Conservation (phyloP, 352 stramenopile genomes). For the Aphanomyces euteiches region DNA sequence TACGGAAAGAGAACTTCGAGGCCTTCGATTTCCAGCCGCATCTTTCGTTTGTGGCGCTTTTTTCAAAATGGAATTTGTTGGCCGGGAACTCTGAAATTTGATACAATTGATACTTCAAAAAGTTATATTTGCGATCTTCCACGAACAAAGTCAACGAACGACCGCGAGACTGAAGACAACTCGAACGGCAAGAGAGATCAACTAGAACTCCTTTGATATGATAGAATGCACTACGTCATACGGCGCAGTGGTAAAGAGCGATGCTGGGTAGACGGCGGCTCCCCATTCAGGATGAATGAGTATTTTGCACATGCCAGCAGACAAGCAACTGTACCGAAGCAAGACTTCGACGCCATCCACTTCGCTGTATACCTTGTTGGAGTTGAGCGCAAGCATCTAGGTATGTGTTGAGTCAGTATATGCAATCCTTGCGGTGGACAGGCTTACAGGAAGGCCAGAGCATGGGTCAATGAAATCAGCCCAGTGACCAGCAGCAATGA, state of each 20-base stretch:
- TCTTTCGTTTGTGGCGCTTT: constrained; percentile 34
- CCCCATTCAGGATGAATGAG: constrained; percentile 94
- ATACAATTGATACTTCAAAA: background rate
- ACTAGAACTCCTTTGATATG: constrained; percentile 35
- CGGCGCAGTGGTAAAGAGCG: constrained; percentile 93
- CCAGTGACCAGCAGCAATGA: constrained; percentile 85
- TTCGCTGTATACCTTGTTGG: constrained; percentile 95
- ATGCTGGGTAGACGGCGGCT: constrained; percentile 93
- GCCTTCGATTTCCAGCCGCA: constrained; percentile 94
- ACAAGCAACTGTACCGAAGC: constrained; percentile 76
- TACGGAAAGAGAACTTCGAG: constrained; percentile 99
- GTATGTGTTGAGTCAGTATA: background rate
- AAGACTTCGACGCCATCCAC: constrained; percentile 92
- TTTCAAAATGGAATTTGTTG: background rate
- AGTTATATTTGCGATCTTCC: background rate
- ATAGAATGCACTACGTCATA: constrained; percentile 67
- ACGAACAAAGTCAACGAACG: background rate
- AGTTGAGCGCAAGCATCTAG: constrained; percentile 88
- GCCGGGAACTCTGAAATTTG: background rate
- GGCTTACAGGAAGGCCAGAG: constrained; percentile 87
- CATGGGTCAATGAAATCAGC: constrained; percentile 98
- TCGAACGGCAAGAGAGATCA: background rate
- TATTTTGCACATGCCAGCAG: constrained; percentile 95
- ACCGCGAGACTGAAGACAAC: background rate
- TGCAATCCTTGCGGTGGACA: constrained; percentile 6